Conservation (phyloP, 345 rosid species). For the Moringa oleifera region DNA sequence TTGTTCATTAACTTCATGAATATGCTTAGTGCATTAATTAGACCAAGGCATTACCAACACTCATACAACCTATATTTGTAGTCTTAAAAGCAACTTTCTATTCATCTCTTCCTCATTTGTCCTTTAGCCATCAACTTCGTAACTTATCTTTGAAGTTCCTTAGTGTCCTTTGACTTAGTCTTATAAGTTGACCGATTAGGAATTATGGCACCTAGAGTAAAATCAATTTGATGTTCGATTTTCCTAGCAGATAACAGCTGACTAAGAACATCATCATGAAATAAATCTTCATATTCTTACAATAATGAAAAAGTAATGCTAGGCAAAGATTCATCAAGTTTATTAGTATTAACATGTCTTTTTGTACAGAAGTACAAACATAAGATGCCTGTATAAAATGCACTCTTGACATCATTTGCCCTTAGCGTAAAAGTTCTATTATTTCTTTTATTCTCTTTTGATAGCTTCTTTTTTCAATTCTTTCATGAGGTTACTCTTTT, state of each 20-base stretch:
- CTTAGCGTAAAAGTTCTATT: background rate
- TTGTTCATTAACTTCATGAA: too few relatives aligned
- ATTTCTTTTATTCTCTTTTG: background rate
- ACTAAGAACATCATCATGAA: background rate
- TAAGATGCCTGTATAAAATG: background rate
- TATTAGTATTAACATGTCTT: background rate
- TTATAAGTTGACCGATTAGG: background rate
- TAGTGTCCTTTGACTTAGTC: background rate
- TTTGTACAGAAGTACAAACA: background rate
- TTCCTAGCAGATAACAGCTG: background rate
- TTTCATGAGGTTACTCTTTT: too few relatives aligned
- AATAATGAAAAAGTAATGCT: too few relatives aligned
- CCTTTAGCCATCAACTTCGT: background rate
- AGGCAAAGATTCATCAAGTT: background rate
- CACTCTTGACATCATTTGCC: background rate
- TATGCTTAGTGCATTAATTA: too few relatives aligned
- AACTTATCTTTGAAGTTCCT: constrained; percentile 1
- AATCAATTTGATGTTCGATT: background rate
- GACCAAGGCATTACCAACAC: too few relatives aligned
- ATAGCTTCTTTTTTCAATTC: too few relatives aligned
- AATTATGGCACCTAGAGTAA: background rate
- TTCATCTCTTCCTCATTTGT: background rate
- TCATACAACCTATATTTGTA: too few relatives aligned
- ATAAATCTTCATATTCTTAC: background rate
- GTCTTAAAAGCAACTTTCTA: too few relatives aligned